Base-by-base conservation (phyloP, 2,329 filamentous ascomycete species). In the Colletotrichum gloeosporioides region DNA sequence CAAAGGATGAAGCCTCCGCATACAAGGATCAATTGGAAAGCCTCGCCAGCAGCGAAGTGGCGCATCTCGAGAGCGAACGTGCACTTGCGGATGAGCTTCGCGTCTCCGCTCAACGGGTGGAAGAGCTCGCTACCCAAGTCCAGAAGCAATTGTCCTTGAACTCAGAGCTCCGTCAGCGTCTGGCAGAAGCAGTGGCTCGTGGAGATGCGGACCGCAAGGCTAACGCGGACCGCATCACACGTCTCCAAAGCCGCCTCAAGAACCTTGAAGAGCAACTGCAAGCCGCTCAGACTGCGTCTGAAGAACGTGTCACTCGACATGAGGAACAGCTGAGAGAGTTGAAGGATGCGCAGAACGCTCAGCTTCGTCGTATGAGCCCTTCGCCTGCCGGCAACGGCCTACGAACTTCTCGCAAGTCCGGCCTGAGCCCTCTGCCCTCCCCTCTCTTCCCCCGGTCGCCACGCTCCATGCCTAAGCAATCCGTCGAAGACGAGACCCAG, bases 211-310 rank as follows among this genome's bases (percentile, higher is more conserved):
- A 97, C 80, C 96, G 98, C 83, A 93, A 93, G 81, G 87, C 92
- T 76, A 98, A 96, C 77, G 94, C 94, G 16, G 90, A 92, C 69
- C 94, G 95, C 80, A 98, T 99, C 83, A 95, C 95, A 73, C 90
- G 93, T 71, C 92, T 99, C 83, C 96, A 99, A 83, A 90, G 91
- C 77, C 94, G 93, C 74, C 93, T 99, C 73, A 95, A 94, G 80
- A 86, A 88, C 18, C 92, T 98, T 67, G 97, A 99, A 83, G 96
- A 99, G 77, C 92, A 94, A 80, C 91, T 99, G 27, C 89, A 98
- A 70, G 87, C 92, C 25, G 95, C 96, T 3, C 96, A 99, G 84
- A 93, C 95, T 73, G 91, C 94, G 25, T 96, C 95, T 1, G 97
- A 99, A 83, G 96, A 96, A 65, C 93, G 93, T 53, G 92, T 99